phyloP scores from a whole-genome alignment of 345 rosid genomes.

The Boechera divaricarpa region DNA sequence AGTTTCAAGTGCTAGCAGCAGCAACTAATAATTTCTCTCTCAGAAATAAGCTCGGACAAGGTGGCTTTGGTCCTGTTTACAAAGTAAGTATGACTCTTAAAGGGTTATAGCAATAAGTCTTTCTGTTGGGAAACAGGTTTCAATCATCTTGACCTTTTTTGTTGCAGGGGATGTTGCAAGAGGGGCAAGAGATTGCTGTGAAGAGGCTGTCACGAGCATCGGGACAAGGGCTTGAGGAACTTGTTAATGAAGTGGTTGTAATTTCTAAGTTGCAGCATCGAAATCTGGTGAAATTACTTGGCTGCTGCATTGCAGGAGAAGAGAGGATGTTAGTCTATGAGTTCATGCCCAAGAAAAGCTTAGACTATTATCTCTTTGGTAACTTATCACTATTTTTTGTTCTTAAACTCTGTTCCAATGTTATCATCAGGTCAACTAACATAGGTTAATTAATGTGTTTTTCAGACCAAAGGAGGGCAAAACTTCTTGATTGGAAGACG shows the following conservation, averaged over 20 bases:
- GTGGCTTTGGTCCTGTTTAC: constrained; percentile 60
- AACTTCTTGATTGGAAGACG: constrained; percentile 50
- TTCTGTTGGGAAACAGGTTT: neutral
- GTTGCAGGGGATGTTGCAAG: constrained; percentile 53
- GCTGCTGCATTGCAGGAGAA: constrained; percentile 60
- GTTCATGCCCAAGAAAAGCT: constrained; percentile 55
- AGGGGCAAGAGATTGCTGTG: constrained; percentile 61
- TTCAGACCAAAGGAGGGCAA: constrained; percentile 42
- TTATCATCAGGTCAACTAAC: neutral
- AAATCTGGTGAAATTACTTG: constrained; percentile 63
- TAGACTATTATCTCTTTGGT: constrained; percentile 53
- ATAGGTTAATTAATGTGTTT: constrained; percentile 6
- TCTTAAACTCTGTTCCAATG: neutral
- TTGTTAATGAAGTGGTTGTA: constrained; percentile 63
- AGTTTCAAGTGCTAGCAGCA: constrained; percentile 51
- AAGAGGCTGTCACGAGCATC: constrained; percentile 64
- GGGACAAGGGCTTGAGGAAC: constrained; percentile 64
- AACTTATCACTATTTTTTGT: neutral
- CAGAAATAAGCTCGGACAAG: constrained; percentile 55
- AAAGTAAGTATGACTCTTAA: constrained; percentile 30
- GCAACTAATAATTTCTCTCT: constrained; percentile 51
- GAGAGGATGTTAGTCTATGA: constrained; percentile 71
- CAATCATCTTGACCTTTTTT: neutral
- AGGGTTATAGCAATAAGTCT: neutral
- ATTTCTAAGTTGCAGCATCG: constrained; percentile 71